Base-by-base conservation (phyloP, 116 monocot genomes). In the Trichopus zeylanicus region DNA sequence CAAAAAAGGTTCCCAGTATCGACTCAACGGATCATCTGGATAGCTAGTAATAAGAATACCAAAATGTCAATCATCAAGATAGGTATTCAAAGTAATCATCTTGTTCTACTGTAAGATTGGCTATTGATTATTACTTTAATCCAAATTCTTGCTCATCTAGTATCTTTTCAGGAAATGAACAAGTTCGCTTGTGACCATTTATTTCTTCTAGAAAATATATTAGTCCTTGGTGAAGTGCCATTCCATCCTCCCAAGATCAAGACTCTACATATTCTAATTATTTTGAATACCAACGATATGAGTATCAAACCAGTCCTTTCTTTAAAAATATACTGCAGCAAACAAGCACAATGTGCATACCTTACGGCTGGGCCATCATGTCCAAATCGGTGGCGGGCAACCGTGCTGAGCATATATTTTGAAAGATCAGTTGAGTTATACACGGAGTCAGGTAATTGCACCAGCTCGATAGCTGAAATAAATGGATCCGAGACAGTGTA, bases 1-100 rank as follows among this genome's bases (percentile, higher is more conserved):
- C 8, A 16, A 34, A 70, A 80, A 91, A 7, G 91, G 66, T 63
- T 86, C 72, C 91, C 87, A 97, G 72, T 74, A 79, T 57, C 97
- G 81, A 71, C 91, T 90, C 87, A 74, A 97, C 24, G 76, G 78
- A 73, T 91, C 97, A 70, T 81, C 91, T 69, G 91, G 91, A 69
- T 87, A 97, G 53, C 97, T 90, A 86, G 56, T 64, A 54, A 62
- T 21, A 38, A 37, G 65, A 28, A 33, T 26, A n/a, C 54, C 30
- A 60, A 28, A 66, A 59, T 32, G 19, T 67, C 49, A 48, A 32
- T 55, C 26, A 51, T 5, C 48, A 46, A 42, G 34, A 15, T 69
- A 27, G 19, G 3, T 9, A 13, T 7, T 49, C 7, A 37, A 42
- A 24, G 21, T 59, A 34, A 31, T 38, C 15, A 38, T 13, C 12